Conservation (phyloP, 169 alveolate genomes). For the Plasmodium gaboni region DNA sequence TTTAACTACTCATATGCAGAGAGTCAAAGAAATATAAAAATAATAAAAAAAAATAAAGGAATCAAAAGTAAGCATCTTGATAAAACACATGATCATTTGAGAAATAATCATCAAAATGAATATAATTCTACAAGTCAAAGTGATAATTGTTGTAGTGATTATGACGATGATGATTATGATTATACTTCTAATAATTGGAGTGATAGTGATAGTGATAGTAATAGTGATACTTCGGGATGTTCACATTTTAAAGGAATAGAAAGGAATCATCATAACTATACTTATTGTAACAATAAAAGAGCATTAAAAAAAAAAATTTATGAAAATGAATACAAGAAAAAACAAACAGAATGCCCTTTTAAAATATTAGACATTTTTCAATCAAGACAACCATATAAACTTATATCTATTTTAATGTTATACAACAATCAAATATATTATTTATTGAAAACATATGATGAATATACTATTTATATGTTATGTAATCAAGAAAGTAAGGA, state of each 20-base stretch:
- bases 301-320: not conserved
- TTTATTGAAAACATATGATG: constrained; percentile 18
- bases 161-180: not conserved
- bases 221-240: not conserved
- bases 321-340: too few relatives aligned
- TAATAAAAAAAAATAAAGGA: too few relatives aligned
- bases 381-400: not conserved
- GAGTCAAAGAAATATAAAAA: too few relatives aligned
- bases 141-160: not conserved
- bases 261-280: not conserved
- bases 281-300: not conserved
- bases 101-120: too few relatives aligned
- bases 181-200: not conserved
- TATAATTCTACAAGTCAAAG: not conserved
- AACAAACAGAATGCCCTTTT: constrained; percentile 4
- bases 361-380: constrained; percentile 11
- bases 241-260: too few relatives aligned
- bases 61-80: too few relatives aligned
- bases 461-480: constrained; percentile 10
- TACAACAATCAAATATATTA: constrained; percentile 21
- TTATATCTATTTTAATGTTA: constrained; percentile 20
- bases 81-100: too few relatives aligned
- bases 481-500: not conserved
- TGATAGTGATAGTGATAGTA: not conserved
- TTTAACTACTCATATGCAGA: too few relatives aligned